Base-by-base conservation (phyloP, 2,329 filamentous ascomycete genomes). In the Fusarium cicatricum region DNA sequence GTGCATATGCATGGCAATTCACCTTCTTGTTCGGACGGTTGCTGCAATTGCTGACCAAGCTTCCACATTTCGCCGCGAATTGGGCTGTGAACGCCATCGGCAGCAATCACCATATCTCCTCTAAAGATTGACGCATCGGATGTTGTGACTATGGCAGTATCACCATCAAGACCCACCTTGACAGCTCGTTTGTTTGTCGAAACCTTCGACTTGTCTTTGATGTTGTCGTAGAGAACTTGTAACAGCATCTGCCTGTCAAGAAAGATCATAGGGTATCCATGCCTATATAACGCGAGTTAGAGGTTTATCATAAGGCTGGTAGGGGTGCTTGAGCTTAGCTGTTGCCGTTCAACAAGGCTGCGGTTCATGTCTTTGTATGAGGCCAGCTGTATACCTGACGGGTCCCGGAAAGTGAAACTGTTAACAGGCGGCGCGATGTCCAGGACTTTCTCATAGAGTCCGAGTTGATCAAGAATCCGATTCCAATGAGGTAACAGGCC, bases 381-480 rank as follows among this genome's bases (percentile, higher is more conserved):
- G 28, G 39, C 23, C 19, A 34, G 34, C 12, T 21, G 12, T 10
- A 14, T 41, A 10, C 44, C 51, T n/a, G 32, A 40, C n/a, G 21
- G 32, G 11, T 39, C 21, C 17, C 50, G 50, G 19, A 50, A 58
- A 11, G 32, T 16, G 36, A 46, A 58, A 3, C 14, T 41, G 8
- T 43, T 34, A 5, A 42, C 26, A 34, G 53, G 48, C 3, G 50
- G 43, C 17, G 33, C 16, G 11, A 56, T 19, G 10, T 37, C 15
- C 14, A 45, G 11, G 3, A 53, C 15, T 14, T 47, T 44, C n/a
- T 73, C 65, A 32, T 71, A 73, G 6, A 69, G 58, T 3, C 62
- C 60, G 1, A 85, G 62, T 63, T 85, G 82, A 42, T 83, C 81
- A 1, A 84, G 63, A 8, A 84, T 78, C 0, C 77, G 72, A 9